Base-by-base conservation (phyloP, 2,329 filamentous ascomycete genomes). In the Didymella pinodella region DNA sequence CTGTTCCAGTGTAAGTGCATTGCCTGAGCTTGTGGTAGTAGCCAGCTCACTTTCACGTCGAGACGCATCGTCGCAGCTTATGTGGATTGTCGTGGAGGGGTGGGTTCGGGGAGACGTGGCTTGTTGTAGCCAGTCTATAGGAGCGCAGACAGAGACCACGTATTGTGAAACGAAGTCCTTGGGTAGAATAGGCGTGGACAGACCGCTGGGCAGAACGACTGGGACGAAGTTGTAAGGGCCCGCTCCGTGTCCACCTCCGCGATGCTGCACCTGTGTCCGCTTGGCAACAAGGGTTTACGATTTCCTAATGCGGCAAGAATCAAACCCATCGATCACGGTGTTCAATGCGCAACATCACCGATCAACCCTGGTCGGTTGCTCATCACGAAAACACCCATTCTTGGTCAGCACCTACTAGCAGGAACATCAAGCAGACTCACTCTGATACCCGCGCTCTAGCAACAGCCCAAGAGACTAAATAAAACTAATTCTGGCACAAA, bases 1-100 rank as follows among this genome's bases (percentile, higher is more conserved):
- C 90, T 92, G 77, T 75, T 79, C 76, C 65, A 64, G 64, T 48
- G 65, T 84, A 72, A 83, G 81, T 74, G 36, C 22, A 32, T 43
- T 51, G 26, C 25, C 38, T 34, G 2, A 20, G 25, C 10, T 14
- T 12, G 6, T 38, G 28, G n/a, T 10, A 7, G 22, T 14, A 18
- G 32, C 34, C 4, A 43, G 31, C 66, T 48, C 73, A 78, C 77
- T 77, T 81, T 81, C n/a, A 81, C 78, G 70, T 81, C 79, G 43
- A 81, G 68, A 71, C 78, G 77, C 79, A 81, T 81, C 57, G 66
- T 78, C 54, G 65, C 61, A 67, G 66, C 63, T 70, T 65, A 44
- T 45, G 62, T 62, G 62, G 64, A 50, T 48, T 11, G 65, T 66
- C 59, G 68, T 64, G 62, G 67, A 73, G 72, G 71, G 69, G 68